These are phyloP conservation scores for Wickerhamiella occidentalis DNA, from an alignment of 805 yeast genomes.

Conservation along the genomic window DNA sequence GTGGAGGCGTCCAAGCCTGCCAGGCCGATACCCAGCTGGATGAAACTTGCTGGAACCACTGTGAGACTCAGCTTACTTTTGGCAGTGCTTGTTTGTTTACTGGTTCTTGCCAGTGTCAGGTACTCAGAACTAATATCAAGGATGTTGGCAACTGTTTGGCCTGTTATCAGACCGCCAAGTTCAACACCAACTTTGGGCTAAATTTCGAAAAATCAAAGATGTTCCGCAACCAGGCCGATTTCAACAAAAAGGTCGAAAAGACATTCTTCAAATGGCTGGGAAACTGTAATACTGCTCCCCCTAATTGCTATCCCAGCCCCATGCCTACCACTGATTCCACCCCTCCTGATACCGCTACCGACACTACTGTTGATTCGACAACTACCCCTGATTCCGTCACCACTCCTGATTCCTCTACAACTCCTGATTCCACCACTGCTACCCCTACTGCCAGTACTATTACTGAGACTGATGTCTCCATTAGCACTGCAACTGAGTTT, in stretches of 20 bases:
- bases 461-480: neutral
- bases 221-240: constrained; percentile 4
- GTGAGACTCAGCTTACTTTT: constrained; percentile 11
- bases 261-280: constrained; percentile 7
- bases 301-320: neutral
- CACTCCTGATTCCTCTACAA: neutral
- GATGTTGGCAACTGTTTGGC: constrained; percentile 11
- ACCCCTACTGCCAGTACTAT: neutral
- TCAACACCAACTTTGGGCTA: neutral
- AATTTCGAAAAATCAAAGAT: neutral
- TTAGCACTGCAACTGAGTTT: neutral
- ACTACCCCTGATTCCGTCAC: neutral
- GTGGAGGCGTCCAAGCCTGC: neutral
- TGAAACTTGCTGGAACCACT: constrained; percentile 7
- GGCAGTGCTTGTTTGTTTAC: neutral
- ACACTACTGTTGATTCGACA: constrained; percentile 7
- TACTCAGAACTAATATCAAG: constrained; percentile 1
- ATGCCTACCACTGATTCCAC: neutral
- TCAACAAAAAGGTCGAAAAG: constrained; percentile 5
- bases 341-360: neutral
- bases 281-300: constrained; percentile 5
- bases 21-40: constrained; percentile 3
- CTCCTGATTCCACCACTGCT: neutral
- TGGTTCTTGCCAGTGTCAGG: constrained; percentile 7
- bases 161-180: constrained; percentile 8